phyloP scores from a whole-genome alignment of 108 stramenopile genomes.

The Seminavis robusta region DNA sequence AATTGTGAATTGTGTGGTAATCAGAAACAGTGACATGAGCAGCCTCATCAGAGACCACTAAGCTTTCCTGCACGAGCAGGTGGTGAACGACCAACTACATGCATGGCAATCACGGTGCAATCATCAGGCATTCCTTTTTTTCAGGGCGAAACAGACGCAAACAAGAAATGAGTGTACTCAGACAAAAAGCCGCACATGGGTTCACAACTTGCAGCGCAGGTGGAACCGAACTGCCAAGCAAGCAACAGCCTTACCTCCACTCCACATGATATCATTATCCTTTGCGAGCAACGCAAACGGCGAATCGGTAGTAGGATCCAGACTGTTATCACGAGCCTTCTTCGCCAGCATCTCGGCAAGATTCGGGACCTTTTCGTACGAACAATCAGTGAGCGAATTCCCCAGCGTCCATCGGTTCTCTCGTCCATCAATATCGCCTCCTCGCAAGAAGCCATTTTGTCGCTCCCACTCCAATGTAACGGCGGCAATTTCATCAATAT shows the following conservation, averaged over 20 bases:
- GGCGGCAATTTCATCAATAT: constrained; percentile 86
- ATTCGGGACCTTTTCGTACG: constrained; percentile 33
- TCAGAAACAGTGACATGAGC: no score
- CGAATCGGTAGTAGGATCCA: constrained; percentile 76
- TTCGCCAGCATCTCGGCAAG: constrained; percentile 49
- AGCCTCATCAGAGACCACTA: no score
- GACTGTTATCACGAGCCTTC: constrained; percentile 80
- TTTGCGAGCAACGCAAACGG: constrained; percentile 96
- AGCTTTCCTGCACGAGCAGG: no score
- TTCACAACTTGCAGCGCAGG: neutral
- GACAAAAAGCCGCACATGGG: neutral
- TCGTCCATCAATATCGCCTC: constrained; percentile 56
- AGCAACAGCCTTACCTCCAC: constrained; percentile 76
- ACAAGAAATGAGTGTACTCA: neutral
- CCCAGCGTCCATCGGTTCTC: constrained; percentile 74
- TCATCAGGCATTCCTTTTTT: constrained; percentile 91
- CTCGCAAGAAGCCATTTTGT: constrained; percentile 72
- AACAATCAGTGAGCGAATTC: constrained; percentile 47
- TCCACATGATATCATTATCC: constrained; percentile 99
- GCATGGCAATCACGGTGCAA: constrained; percentile 86
- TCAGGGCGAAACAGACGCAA: neutral
- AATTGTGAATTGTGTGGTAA: no score
- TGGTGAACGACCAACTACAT: constrained; percentile 77
- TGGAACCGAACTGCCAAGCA: neutral
- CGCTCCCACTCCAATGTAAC: constrained; percentile 90